These are phyloP conservation scores for Hemerocallis citrina DNA, from an alignment of 106 monocot species.

Conservation along the genomic window DNA sequence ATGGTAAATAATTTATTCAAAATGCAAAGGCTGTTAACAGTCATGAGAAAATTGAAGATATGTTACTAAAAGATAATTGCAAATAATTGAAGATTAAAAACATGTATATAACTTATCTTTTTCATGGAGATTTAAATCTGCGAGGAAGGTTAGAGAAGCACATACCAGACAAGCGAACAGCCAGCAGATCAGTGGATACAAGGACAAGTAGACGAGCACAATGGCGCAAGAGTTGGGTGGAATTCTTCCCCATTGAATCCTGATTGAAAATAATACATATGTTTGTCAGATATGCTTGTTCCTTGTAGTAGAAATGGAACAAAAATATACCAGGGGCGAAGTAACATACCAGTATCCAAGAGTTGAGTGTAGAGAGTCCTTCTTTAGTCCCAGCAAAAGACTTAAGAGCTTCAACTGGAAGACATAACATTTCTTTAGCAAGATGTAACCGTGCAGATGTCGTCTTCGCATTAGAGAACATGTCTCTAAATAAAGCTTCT, in stretches of 20 bases:
- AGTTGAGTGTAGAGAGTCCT: conserved; percentile 67
- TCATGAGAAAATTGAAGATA: too few relatives aligned
- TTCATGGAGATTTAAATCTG: conserved; percentile 1
- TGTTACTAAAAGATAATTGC: too few relatives aligned
- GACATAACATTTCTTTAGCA: conserved; percentile 75
- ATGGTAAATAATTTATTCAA: too few relatives aligned
- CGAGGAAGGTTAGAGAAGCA: neutral
- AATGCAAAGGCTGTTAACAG: too few relatives aligned
- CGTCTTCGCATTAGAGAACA: conserved; percentile 81
- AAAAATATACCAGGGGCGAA: conserved; percentile 3
- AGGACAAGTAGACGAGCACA: conserved; percentile 90
- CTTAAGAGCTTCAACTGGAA: conserved; percentile 67
- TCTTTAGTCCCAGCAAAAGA: conserved; percentile 83
- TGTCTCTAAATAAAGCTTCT: conserved; percentile 54
- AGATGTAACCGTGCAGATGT: conserved; percentile 76
- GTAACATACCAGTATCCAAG: conserved; percentile 90
- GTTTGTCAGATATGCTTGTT: conserved; percentile 6
- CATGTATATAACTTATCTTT: neutral
- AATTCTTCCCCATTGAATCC: conserved; percentile 98
- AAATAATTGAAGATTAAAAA: too few relatives aligned
- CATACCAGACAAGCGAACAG: conserved; percentile 91
- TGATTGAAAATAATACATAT: conserved; percentile 20
- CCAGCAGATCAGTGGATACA: conserved; percentile 87
- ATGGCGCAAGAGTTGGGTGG: conserved; percentile 93
- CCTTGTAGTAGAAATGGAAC: neutral